Evolutionary conservation across 495 filamentous ascomycete genomes (phyloP).

Genomic region (Penicilliopsis zonata): DNA sequence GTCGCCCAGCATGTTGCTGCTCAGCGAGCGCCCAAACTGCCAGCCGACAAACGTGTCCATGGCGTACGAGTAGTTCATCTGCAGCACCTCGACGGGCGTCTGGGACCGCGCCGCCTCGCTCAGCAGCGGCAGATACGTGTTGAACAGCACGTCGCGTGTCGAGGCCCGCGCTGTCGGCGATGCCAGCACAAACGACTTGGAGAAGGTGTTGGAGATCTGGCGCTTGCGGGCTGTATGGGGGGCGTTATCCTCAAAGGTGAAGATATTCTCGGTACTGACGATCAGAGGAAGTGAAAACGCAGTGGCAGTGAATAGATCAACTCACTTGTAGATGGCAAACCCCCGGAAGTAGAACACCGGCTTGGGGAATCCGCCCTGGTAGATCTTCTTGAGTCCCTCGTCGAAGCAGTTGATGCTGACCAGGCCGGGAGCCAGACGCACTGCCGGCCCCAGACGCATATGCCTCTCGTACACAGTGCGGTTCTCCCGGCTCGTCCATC

Average conservation of each 20-base stretch:
- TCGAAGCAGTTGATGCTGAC: constrained; percentile 49
- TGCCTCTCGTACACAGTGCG: constrained; percentile 42
- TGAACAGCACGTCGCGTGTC: constrained; percentile 39
- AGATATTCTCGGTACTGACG: constrained; percentile 12
- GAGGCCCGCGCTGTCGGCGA: constrained; percentile 41
- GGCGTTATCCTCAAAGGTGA: constrained; percentile 26
- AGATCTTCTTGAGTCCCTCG: constrained; percentile 47
- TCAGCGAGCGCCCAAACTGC: constrained; percentile 31
- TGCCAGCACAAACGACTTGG: constrained; percentile 53
- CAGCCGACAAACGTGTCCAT: constrained; percentile 48
- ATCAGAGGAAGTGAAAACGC: too few relatives aligned
- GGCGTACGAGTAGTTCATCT: constrained; percentile 40
- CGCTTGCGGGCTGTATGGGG: constrained; percentile 53
- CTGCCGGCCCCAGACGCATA: constrained; percentile 41
- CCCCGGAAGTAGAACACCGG: constrained; percentile 42
- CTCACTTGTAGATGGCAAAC: too few relatives aligned
- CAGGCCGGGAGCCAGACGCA: constrained; percentile 54
- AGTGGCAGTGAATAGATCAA: too few relatives aligned
- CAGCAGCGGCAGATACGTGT: constrained; percentile 43
- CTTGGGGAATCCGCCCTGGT: constrained; percentile 60
- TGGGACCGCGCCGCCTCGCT: constrained; percentile 5
- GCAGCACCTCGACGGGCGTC: constrained; percentile 32
- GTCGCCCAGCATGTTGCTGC: constrained; percentile 40
- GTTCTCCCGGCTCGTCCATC: constrained; percentile 40
- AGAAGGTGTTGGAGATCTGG: constrained; percentile 60